Conservation (phyloP, 2,329 filamentous ascomycete species). For the Fusarium virguliforme region DNA sequence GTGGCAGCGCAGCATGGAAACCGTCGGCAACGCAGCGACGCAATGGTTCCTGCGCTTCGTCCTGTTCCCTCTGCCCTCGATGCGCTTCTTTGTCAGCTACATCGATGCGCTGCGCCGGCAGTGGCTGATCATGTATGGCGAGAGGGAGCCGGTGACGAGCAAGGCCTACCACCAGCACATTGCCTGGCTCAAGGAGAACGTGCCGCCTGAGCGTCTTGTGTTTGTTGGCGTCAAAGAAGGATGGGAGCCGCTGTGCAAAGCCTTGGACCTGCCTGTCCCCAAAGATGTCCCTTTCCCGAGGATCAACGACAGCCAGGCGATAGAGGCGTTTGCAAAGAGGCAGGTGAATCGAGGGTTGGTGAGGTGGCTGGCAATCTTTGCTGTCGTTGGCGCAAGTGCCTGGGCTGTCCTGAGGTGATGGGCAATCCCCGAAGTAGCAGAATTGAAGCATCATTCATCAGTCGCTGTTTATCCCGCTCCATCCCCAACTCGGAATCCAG, state of each 20-base stretch:
- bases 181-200: constrained; percentile 25
- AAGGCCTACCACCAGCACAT: constrained; percentile 26
- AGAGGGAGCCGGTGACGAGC: constrained; percentile 15
- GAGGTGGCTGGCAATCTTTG: constrained; percentile 7
- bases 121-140: constrained; percentile 21
- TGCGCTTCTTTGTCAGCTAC: constrained; percentile 34
- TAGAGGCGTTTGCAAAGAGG: not conserved
- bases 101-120: constrained; percentile 25
- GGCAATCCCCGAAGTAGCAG: not conserved
- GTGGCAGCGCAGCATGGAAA: constrained; percentile 43
- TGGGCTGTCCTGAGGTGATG: not conserved
- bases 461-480: constrained; percentile 12
- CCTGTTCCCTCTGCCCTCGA: constrained; percentile 35
- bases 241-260: constrained; percentile 55
- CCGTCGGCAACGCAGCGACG: constrained; percentile 1
- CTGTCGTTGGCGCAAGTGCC: not conserved
- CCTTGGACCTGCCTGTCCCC: constrained; percentile 39
- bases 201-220: constrained; percentile 49
- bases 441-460: not conserved
- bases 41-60: constrained; percentile 40
- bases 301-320: constrained; percentile 8
- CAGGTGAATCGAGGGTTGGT: not conserved
- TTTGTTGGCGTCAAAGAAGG: constrained; percentile 51
- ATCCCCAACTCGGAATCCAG: not conserved
- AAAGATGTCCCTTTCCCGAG: not conserved